Evolutionary conservation across 208 protist species (phyloP).

Genomic region (Acanthamoeba culbertsoni): DNA sequence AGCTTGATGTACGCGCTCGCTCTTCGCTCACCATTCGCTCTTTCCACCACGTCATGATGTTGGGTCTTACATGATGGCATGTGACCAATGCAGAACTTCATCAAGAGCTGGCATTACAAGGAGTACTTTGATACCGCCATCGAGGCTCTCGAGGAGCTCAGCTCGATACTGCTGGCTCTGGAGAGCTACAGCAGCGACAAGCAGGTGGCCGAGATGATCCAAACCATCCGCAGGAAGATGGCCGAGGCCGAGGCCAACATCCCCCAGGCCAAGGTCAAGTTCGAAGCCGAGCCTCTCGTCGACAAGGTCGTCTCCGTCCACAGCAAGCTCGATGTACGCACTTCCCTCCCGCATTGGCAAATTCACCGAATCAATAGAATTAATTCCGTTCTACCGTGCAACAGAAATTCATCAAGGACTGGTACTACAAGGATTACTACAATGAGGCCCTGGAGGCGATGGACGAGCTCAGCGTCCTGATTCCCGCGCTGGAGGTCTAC

Average conservation of each 20-base stretch:
- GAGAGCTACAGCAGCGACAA: background rate
- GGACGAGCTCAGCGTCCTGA: conserved; percentile 1
- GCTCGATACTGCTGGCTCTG: background rate
- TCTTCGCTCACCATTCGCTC: background rate
- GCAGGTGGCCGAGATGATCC: background rate
- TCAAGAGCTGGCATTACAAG: conserved; percentile 11
- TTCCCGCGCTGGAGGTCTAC: conserved; percentile 7
- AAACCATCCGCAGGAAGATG: background rate
- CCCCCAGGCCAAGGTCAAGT: background rate
- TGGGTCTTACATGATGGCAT: too few relatives aligned
- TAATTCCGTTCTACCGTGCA: too few relatives aligned
- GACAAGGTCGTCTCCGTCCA: background rate
- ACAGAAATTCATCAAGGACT: conserved; percentile 35
- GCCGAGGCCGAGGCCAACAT: background rate
- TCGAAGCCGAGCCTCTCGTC: conserved; percentile 3
- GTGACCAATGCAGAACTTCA: conserved; percentile 39
- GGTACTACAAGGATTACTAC: conserved; percentile 46
- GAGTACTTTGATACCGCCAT: background rate
- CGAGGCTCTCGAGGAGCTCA: conserved; percentile 6
- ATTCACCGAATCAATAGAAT: too few relatives aligned
- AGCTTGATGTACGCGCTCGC: background rate
- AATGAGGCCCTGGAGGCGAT: conserved; percentile 38
- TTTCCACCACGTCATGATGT: background rate
- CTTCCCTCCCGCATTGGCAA: too few relatives aligned
- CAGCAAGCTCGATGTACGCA: conserved; percentile 20